Evolutionary conservation across 805 yeast species (phyloP).

Genomic region (Cyberlindnera euphorbiiphila): DNA sequence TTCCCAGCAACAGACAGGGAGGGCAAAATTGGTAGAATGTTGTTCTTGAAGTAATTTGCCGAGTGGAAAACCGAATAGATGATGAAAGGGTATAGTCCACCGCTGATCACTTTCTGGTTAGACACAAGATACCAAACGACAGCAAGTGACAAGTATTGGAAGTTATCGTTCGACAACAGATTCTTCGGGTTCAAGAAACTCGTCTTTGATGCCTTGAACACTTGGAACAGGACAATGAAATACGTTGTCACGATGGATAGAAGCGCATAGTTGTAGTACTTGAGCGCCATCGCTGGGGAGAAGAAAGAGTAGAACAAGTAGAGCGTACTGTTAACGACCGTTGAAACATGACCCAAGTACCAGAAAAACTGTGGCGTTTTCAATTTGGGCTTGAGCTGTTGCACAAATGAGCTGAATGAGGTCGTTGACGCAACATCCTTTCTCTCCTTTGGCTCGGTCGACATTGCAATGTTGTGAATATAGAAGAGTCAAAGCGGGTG

Average conservation of each 20-base stretch:
- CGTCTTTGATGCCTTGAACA: constrained; percentile 39
- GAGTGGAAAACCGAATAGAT: constrained; percentile 65
- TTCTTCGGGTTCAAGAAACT: constrained; percentile 32
- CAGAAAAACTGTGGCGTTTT: constrained; percentile 63
- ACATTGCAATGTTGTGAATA: too few species aligned
- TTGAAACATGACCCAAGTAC: constrained; percentile 59
- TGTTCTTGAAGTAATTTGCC: constrained; percentile 51
- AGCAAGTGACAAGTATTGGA: constrained; percentile 53
- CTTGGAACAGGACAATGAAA: constrained; percentile 57
- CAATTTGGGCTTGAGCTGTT: constrained; percentile 19
- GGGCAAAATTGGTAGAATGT: constrained; percentile 50
- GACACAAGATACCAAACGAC: constrained; percentile 41
- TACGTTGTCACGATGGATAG: constrained; percentile 56
- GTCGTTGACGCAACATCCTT: constrained; percentile 7
- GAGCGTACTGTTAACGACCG: constrained; percentile 39
- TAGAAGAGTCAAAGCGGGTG: too few species aligned
- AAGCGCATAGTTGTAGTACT: constrained; percentile 41
- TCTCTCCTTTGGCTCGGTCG: background rate
- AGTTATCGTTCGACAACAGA: constrained; percentile 47
- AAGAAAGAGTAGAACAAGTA: constrained; percentile 42
- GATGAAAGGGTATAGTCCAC: constrained; percentile 55
- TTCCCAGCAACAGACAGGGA: constrained; percentile 21
- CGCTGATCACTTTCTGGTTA: constrained; percentile 37
- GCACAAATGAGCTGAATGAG: constrained; percentile 16
- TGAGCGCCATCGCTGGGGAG: constrained; percentile 29